Conservation (phyloP, 108 stramenopile species). For the Cyclotella atomus region DNA sequence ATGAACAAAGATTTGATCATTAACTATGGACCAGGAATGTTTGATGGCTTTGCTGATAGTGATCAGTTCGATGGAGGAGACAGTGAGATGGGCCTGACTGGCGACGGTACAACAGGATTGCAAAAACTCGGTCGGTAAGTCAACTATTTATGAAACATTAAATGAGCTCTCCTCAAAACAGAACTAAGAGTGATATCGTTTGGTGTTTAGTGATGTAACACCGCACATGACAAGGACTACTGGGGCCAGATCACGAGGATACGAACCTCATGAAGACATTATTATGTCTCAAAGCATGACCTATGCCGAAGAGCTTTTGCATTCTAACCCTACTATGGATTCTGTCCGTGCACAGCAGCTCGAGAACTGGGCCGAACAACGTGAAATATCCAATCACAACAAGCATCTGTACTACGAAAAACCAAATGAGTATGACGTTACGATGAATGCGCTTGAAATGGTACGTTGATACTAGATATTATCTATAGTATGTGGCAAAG, state of each 20-base stretch:
- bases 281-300: conserved; percentile 48
- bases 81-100: conserved; percentile 84
- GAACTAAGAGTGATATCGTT: no score
- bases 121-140: conserved; percentile 45
- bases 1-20: conserved; percentile 57
- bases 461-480: conserved; percentile 15
- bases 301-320: conserved; percentile 70
- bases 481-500: no score
- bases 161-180: not conserved
- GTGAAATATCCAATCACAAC: conserved; percentile 59
- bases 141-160: not conserved
- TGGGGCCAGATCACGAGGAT: conserved; percentile 18
- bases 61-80: conserved; percentile 82
- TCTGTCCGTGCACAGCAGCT: conserved; percentile 73
- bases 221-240: conserved; percentile 37
- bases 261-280: conserved; percentile 7
- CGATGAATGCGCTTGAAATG: not conserved
- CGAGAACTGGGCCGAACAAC: conserved; percentile 87
- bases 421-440: conserved; percentile 5
- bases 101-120: conserved; percentile 68
- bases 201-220: conserved; percentile 28
- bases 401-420: conserved; percentile 36
- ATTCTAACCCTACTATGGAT: conserved; percentile 57
- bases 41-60: conserved; percentile 58
- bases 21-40: conserved; percentile 60